Base-by-base conservation (phyloP, 2,329 filamentous ascomycete genomes). In the Venturia oleaginea region DNA sequence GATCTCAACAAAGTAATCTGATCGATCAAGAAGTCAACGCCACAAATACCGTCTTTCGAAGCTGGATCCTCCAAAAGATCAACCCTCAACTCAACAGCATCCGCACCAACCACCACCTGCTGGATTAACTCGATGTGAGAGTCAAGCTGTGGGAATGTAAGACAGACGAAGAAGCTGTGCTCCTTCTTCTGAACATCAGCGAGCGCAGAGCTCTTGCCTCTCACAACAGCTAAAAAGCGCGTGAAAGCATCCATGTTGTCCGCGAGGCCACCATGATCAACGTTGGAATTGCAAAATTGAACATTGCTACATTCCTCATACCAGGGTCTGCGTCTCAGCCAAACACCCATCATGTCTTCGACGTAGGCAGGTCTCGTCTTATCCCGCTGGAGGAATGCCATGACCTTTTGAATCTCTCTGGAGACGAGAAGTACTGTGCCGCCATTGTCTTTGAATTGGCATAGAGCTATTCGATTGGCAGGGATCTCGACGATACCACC, bases 261-360 rank as follows among this genome's bases (percentile, higher is more conserved):
- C 15, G 79, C 76, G 62, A 85, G 75, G 42, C 79, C 79, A 11
- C 70, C 64, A 17, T 76, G 75, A 27, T 80, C 80, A 2, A 83
- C 79, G 57, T 79, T 86, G 61, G 91, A 91, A 74, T 90, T 96
- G 78, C 93, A 90, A 78, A 96, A 97, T 70, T 95, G 86, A 70
- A 91, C 88, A 73, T 96, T 99, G 79, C 92, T 97, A 80, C 94
- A 97, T 74, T 93, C 86, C 65, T 90, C 83, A 76, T 91, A 97
- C 86, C 91, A 96, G 3, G 88, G 89, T 74, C 92, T 94, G 43
- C 94, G 87, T 63, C 93, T 88, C 65, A 91, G 79, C 81, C 96
- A 99, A 2, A 99, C 93, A 11, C 86, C 86, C 78, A 91, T 88
- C 79, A 97, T 96, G 71, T 97, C 89, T 69, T 94, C 92, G 5